Percentiles rank a stretch among this genome's conserved stretches.
Evolutionary conservation across 441 rosid genomes (phyloP).

Genomic region (Eruca vesicaria): DNA sequence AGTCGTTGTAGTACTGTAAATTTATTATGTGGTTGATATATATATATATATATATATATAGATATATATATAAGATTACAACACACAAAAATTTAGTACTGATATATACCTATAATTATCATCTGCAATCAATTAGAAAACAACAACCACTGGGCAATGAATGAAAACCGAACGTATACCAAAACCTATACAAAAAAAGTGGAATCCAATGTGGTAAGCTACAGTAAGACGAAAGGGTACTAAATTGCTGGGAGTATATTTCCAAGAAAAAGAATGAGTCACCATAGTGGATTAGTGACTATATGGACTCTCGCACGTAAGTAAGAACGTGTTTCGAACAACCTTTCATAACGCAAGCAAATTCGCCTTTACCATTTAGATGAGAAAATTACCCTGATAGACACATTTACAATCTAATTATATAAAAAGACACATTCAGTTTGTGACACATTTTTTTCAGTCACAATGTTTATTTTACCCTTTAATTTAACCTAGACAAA

Average conservation of each 20-base stretch:
- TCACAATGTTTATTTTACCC: too few species aligned
- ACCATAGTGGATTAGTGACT: slow-evolving; percentile 21
- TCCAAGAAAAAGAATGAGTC: slow-evolving; percentile 8
- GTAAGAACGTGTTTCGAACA: not conserved
- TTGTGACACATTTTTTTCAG: too few species aligned
- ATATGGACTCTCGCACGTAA: slow-evolving; percentile 6
- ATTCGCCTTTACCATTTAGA: too few species aligned
- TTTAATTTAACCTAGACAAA: too few species aligned
- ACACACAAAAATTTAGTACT: not conserved
- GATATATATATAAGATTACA: not conserved
- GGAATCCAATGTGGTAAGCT: not conserved
- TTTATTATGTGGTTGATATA: too few species aligned
- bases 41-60: not conserved
- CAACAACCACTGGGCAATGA: not conserved
- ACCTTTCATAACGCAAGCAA: not conserved
- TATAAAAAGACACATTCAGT: too few species aligned
- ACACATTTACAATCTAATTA: too few species aligned
- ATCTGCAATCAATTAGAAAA: not conserved
- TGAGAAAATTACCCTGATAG: too few species aligned
- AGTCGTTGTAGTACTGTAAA: too few species aligned
- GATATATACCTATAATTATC: not conserved
- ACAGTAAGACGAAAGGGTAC: not conserved
- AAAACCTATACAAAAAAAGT: not conserved
- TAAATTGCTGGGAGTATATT: not conserved
- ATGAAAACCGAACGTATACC: not conserved